Base-by-base conservation (phyloP, 768 basidiomycete species). In the Xerocomellus intermedius region DNA sequence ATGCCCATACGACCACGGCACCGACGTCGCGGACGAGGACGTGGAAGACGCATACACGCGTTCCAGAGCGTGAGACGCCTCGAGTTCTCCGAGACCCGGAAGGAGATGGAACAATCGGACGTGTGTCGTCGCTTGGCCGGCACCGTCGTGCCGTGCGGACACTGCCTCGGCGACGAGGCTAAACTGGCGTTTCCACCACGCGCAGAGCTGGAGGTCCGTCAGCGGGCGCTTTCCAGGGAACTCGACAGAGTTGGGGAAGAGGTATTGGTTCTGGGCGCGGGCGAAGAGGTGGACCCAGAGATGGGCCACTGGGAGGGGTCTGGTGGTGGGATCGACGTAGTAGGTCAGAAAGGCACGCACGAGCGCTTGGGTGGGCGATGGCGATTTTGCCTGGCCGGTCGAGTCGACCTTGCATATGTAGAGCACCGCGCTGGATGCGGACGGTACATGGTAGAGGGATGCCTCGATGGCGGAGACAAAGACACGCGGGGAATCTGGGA, bases 321-420 rank as follows among this genome's bases (percentile, higher is more conserved):
- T 75, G 48, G 85, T 87, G n/a, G 60, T 54, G 0, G 84, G 84
- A 52, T 85, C 78, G 33, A 80, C 77, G 64, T 89, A 89, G 72
- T 73, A 91, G 19, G 60, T 52, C 14, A 98, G 59, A 53, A 97
- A 78, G 0, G 86, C 75, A 19, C 78, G 76, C 42, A 92, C 83
- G 50, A 98, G 82, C 13, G 79, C 66, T 5, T 81, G 73, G 2
- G 94, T 93, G 4, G 90, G 89, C 38, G 86, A 82, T 0, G 86
- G 88, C 5, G 70, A 58, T 26, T 64, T 68, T 9, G 77, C 80
- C 68, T 94, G 86, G 0, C 95, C 95, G 1, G 95, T 92, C 12
- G 94, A 85, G 69, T 99, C 97, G 50, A 97, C 86, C 74, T 99
- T 99, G 46, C 91, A 91, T 48, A 99, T 78, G 70, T 98, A 97